Evolutionary conservation across 2,329 filamentous ascomycete genomes (phyloP), one percentile per base, ranked within the genome.

Genomic region (Elsinoe australis): DNA sequence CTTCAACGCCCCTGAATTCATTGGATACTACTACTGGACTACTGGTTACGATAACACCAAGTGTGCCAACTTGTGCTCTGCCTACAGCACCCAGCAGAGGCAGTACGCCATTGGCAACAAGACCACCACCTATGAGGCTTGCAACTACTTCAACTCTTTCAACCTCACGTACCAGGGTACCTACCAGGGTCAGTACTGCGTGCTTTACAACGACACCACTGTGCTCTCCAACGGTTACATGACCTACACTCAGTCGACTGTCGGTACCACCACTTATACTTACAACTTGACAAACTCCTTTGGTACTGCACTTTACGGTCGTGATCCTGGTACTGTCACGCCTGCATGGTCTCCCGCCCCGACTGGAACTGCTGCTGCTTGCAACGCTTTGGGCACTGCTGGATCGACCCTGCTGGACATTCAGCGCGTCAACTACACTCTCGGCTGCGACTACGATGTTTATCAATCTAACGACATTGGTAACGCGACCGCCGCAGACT

Each of bases 111-210:
- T 41, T n/a, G 34, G 10, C 18, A 44, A n/a, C 32, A 34, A 33
- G 28, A 10, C 24, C 21, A 39, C 36, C 12, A 51, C 47, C 10
- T 53, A 53, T 28, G 49, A 50, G 31, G 14, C 52, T 36, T 53
- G 52, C 42, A 51, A 53, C 31, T 53, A 47, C 32, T 53, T 51
- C 49, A 53, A 53, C 28, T 44, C 51, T 19, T 53, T 51, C 47
- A 53, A 53, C 15, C n/a, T 53, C 24, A 49, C 52, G 5, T 15
- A 48, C 21, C 41, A 47, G 22, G 52, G 52, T 22, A 47, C 49
- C n/a, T 24, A 41, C n/a, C 46, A 51, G 14, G 15, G 33, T 14
- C 47, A 49, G 34, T 47, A 46, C n/a, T 53, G 52, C 15, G 48
- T 51, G 18, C 22, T 53, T 15, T 53, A 51, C 44, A 45, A 26